Conservation (phyloP, 495 filamentous ascomycete genomes). For the Talaromyces borbonicus region DNA sequence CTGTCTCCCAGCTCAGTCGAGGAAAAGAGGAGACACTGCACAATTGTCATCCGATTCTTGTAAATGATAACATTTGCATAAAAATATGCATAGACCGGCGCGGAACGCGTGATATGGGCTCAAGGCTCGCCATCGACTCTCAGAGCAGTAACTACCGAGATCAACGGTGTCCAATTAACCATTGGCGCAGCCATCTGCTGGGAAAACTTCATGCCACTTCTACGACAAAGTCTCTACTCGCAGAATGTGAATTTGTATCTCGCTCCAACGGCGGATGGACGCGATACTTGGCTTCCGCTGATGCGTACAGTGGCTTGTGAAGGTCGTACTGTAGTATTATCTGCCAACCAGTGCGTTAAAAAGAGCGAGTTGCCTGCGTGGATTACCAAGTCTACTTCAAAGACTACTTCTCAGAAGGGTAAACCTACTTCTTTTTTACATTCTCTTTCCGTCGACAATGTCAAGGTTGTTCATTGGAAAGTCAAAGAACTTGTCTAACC, state of each 20-base stretch:
- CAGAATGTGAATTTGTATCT: constrained; percentile 93
- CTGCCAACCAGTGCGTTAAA: constrained; percentile 71
- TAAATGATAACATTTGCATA: too few species aligned
- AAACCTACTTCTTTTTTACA: too few species aligned
- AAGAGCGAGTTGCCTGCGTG: constrained; percentile 40
- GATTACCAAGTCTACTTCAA: background rate
- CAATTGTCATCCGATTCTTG: too few species aligned
- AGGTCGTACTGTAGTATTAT: constrained; percentile 77
- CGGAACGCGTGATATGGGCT: constrained; percentile 81
- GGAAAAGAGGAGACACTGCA: too few species aligned
- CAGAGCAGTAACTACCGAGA: constrained; percentile 68
- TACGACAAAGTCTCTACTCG: constrained; percentile 68
- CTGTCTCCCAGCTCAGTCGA: background rate
- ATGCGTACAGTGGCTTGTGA: constrained; percentile 76
- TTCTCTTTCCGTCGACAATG: too few species aligned
- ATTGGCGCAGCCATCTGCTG: constrained; percentile 88
- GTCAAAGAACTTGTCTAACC: too few species aligned
- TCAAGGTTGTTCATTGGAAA: too few species aligned
- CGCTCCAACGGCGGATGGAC: constrained; percentile 79
- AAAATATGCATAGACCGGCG: constrained; percentile 55
- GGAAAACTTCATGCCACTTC: constrained; percentile 95
- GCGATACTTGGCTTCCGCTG: constrained; percentile 74
- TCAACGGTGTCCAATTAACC: constrained; percentile 66
- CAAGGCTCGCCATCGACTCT: constrained; percentile 76
- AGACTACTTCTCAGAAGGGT: too few species aligned